Evolutionary conservation across 352 stramenopile genomes (phyloP), one percentile per base, ranked within the genome.

Genomic region (Globisporangium paddicum): DNA sequence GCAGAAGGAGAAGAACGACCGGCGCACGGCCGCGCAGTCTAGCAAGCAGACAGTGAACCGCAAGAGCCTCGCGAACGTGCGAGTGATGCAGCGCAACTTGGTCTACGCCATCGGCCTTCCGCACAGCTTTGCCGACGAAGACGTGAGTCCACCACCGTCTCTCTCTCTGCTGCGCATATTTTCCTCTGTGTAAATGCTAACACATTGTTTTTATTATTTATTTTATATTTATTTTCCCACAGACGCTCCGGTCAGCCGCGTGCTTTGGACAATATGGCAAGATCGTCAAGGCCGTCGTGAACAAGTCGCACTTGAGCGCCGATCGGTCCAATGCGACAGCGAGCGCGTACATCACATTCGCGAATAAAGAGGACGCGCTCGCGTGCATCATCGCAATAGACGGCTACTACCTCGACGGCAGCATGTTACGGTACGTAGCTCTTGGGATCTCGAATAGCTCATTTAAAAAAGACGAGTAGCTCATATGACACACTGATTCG

Each of bases 71-170:
- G 73, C 88, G 40, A 96, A 97, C 65, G 79, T 96, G 53, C 86
- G 93, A 19, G 92, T 98, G 21, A 93, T 98, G 71, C 93, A 98
- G 68, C 82, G 89, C 23, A 98, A 98, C 67, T 64, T 98, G 11
- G 93, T 98, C n/a, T 98, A 98, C 75, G 82, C 97, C 45, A 96
- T 98, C 49, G 94, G 94, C 0, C 71, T 98, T 19, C 87, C 90
- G 41, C 72, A 87, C 34, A 78, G 73, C 37, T 92, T 96, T 44
- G 81, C 93, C 1, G 75, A 93, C 42, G 88, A 97, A 55, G 78
- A 91, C 7, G 77, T 89, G 60, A 26, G 52, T 53, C 21, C 5
- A 5, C 8, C 37, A 32, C 28, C 28, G 6, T 19, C 19, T 44
- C 37, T 19, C 16, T 34, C 28, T 28, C 8, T 38, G n/a, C 34